Conservation (phyloP, 129 eudicot genomes). For the Flaveria sonorensis region DNA sequence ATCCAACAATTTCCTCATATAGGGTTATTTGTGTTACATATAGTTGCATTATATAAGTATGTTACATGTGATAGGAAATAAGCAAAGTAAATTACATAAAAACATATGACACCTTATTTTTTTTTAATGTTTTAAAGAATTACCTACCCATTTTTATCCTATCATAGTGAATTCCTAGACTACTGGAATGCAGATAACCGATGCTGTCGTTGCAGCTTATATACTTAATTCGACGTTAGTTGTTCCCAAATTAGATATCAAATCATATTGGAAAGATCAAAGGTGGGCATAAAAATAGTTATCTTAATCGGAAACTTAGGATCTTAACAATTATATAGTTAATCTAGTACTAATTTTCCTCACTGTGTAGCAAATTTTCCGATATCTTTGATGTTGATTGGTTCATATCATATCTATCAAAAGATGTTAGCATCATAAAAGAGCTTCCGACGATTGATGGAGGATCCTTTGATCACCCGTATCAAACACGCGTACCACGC, state of each 20-base stretch:
- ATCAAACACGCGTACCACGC: constrained; percentile 57
- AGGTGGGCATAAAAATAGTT: constrained; percentile 40
- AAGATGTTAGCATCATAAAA: constrained; percentile 58
- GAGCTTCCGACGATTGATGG: constrained; percentile 52
- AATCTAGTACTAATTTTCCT: constrained; percentile 4
- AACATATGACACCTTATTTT: neutral
- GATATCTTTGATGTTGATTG: constrained; percentile 67
- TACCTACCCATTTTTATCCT: neutral
- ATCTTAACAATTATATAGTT: neutral
- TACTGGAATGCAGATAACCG: constrained; percentile 50
- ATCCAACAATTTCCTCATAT: neutral
- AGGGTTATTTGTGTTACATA: too few species aligned
- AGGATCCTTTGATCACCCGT: constrained; percentile 36
- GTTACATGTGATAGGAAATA: neutral
- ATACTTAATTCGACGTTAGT: constrained; percentile 62
- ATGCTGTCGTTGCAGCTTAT: constrained; percentile 71
- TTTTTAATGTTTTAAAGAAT: neutral
- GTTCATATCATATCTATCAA: constrained; percentile 59
- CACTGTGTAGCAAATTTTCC: constrained; percentile 55
- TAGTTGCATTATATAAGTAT: too few species aligned
- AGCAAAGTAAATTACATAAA: too few species aligned
- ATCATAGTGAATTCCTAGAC: neutral
- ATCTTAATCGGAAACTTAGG: neutral
- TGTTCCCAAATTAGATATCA: constrained; percentile 61
- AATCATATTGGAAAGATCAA: constrained; percentile 66